Conservation (phyloP, 1,139 yeast species). For the Pneumocystis jirovecii region DNA sequence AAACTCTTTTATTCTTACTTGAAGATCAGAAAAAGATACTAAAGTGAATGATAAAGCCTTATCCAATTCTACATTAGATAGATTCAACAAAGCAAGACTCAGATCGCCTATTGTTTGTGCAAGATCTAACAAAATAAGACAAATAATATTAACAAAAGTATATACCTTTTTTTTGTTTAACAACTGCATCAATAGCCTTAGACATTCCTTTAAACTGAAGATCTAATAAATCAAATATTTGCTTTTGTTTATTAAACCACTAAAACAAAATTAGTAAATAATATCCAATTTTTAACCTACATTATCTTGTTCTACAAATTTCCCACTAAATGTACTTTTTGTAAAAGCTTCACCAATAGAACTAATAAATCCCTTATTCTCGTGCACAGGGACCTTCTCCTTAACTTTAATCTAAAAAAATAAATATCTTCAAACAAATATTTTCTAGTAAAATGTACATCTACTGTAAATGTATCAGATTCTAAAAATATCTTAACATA, state of each 20-base stretch:
- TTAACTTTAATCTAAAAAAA: conserved; percentile 14
- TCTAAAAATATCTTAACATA: conserved; percentile 70
- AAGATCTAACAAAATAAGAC: conserved; percentile 2
- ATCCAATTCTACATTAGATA: conserved; percentile 65
- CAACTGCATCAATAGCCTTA: conserved; percentile 59
- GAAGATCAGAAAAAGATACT: conserved; percentile 55
- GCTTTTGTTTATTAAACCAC: conserved; percentile 55
- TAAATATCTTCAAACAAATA: conserved; percentile 16
- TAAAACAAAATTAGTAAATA: conserved; percentile 14
- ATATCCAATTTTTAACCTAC: not conserved
- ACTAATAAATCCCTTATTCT: conserved; percentile 40
- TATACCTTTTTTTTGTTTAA: conserved; percentile 62
- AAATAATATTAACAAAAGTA: not conserved
- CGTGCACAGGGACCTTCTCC: conserved; percentile 11
- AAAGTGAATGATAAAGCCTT: conserved; percentile 48
- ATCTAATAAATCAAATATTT: conserved; percentile 59
- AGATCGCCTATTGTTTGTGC: conserved; percentile 53
- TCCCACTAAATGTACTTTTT: conserved; percentile 34
- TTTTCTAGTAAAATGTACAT: conserved; percentile 22
- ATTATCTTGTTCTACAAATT: conserved; percentile 57
- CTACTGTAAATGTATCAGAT: conserved; percentile 51
- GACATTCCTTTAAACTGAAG: conserved; percentile 53
- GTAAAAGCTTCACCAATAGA: conserved; percentile 30
- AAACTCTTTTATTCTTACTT: conserved; percentile 54
- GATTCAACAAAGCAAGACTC: conserved; percentile 36